Percentiles rank a stretch among this genome's conserved stretches.
Evolutionary conservation across 129 eudicot genomes (phyloP).

Genomic region (Pulicaria dysenterica): DNA sequence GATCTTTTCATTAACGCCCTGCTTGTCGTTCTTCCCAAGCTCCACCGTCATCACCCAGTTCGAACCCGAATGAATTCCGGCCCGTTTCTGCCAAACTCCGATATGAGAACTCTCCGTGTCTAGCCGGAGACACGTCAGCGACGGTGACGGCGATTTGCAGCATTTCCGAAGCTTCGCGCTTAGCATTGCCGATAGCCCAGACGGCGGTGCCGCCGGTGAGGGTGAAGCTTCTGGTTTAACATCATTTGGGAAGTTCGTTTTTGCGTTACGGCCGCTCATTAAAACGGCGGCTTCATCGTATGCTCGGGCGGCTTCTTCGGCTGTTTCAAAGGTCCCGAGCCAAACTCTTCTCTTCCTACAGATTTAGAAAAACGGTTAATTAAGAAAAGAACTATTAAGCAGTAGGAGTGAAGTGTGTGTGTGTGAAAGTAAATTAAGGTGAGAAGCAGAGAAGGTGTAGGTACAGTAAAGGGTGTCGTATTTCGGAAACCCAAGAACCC

Average conservation of each 20-base stretch:
- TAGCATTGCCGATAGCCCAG: constrained; percentile 58
- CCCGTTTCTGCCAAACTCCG: constrained; percentile 96
- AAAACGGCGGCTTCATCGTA: constrained; percentile 88
- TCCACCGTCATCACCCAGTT: constrained; percentile 97
- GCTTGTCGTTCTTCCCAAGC: constrained; percentile 51
- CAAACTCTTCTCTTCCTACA: constrained; percentile 90
- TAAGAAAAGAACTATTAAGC: background rate
- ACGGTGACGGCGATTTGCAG: constrained; percentile 77
- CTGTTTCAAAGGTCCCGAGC: constrained; percentile 94
- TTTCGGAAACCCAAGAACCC: constrained; percentile 99
- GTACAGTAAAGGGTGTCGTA: constrained; percentile 93
- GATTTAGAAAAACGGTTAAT: background rate
- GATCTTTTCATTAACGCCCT: background rate
- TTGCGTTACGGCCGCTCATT: constrained; percentile 93
- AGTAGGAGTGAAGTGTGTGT: background rate
- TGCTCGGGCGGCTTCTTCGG: constrained; percentile 92
- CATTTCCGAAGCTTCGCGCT: constrained; percentile 79
- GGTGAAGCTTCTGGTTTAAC: constrained; percentile 13
- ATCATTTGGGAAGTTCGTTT: constrained; percentile 67
- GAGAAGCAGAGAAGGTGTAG: background rate
- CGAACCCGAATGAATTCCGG: constrained; percentile 69
- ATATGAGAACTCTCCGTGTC: constrained; percentile 84
- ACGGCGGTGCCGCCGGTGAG: constrained; percentile 21
- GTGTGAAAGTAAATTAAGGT: background rate
- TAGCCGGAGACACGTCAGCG: constrained; percentile 83